Evolutionary conservation across 139 green algal genomes (phyloP), one percentile per base, ranked within the genome.

Genomic region (Tetradesmus obliquus): DNA sequence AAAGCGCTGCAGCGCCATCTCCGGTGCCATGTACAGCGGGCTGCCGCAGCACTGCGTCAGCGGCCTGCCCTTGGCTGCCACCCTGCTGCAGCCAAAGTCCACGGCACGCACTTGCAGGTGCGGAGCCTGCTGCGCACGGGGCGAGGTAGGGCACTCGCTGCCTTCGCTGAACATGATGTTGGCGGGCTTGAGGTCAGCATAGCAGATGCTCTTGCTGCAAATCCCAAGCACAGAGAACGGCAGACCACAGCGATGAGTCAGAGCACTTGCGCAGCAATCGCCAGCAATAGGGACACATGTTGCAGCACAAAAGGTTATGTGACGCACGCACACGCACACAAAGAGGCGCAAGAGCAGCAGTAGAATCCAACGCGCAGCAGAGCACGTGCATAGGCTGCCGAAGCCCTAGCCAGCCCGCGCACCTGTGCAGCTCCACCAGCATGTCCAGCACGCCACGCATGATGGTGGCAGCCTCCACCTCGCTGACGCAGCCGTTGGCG

Each of bases 21-120:
- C 96, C 0, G 96, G 96, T 10, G 95, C 94, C 92, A 96, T 96
- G 93, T 95, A 98, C 15, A 97, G 87, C 15, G 95, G 93, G 19
- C 90, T 93, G 71, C 95, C 95, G 86, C 81, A 88, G 45, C 76
- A 60, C 58, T 84, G 45, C 17, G 82, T 88, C 66, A 92, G 55
- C 24, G 82, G 82, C 76, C 81, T 20, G 10, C 79, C 76, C 7
- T 51, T 32, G 3, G 13, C 55, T 22, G 90, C 87, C 24, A 87
- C 84, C 82, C 94, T 92, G 84, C 91, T 94, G 91, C 92, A 95
- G n/a, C 94, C 94, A 92, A 95, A 95, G 91, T 96, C 94, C 32
- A 95, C 88, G 0, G 82, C 89, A 45, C 71, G 84, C 58, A 95
- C 79, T 13, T 86, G 32, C 57, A 92, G 86, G 51, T 20, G 19